Conservation (phyloP, 176 grass and related monocot genomes). For the Rhipidocladum racemiflorum region DNA sequence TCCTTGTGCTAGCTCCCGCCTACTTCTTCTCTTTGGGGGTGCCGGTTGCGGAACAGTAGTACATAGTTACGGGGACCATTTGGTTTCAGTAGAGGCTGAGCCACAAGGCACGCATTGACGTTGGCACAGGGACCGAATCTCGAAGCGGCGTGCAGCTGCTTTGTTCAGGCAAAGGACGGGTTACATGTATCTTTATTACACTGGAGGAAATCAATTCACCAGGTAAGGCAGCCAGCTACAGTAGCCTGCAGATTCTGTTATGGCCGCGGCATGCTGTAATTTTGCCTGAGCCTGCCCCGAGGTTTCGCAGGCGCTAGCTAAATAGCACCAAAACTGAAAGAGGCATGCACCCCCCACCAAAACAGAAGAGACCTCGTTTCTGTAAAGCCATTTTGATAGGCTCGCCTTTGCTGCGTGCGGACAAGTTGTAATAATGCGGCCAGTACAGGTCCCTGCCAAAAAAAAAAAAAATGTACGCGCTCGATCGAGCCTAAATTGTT, state of each 20-base stretch:
- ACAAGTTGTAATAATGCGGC: not conserved
- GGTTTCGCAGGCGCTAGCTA: not conserved
- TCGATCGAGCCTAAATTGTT: not conserved
- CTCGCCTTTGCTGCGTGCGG: not conserved
- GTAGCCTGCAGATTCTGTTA: conserved; percentile 15
- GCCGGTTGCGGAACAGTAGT: conserved; percentile 9
- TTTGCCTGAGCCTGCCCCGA: not conserved
- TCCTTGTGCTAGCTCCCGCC: not conserved
- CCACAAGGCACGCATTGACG: not conserved
- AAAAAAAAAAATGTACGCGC: not conserved
- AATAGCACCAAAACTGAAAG: not conserved
- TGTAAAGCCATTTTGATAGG: not conserved
- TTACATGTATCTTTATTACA: not conserved
- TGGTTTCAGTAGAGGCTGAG: not conserved
- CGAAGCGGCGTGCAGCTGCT: not conserved
- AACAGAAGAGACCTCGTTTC: not conserved
- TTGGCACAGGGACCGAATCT: not conserved
- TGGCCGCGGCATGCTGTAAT: not conserved
- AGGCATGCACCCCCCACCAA: not conserved
- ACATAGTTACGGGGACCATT: conserved; percentile 27
- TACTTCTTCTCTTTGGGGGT: not conserved
- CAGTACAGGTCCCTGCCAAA: not conserved
- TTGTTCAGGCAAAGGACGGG: not conserved
- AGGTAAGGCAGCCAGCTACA: not conserved
- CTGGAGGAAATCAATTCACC: conserved; percentile 25